These are phyloP conservation scores for Sphagnum magellanicum DNA, from an alignment of 228 moss, liverwort and hornwort species.

Conservation along the genomic window DNA sequence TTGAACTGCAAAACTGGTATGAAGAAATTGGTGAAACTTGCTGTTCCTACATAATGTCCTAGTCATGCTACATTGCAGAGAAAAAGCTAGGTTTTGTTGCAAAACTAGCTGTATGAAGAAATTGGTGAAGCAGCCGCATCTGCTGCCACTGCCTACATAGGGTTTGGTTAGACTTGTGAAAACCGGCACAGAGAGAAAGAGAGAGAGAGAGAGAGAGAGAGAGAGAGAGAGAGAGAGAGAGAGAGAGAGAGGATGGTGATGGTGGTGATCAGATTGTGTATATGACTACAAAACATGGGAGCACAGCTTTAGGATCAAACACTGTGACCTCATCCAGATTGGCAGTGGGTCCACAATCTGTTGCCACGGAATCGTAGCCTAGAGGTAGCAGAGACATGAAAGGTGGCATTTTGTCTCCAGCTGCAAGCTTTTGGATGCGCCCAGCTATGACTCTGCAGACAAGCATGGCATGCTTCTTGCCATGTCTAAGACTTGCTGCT, in stretches of 20 bases:
- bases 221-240: neutral
- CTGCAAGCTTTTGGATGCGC: constrained; percentile 50
- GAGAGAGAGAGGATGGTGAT: neutral
- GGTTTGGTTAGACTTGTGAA: too few relatives aligned
- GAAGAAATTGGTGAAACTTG: too few relatives aligned
- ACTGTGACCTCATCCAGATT: constrained; percentile 74
- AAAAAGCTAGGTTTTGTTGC: too few relatives aligned
- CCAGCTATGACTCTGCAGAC: constrained; percentile 92
- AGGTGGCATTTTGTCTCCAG: constrained; percentile 20
- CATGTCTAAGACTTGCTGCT: too few relatives aligned
- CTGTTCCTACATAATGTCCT: too few relatives aligned
- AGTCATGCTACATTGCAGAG: too few relatives aligned
- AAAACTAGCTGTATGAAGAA: too few relatives aligned
- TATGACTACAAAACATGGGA: constrained; percentile 87
- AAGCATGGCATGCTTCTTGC: constrained; percentile 55
- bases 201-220: too few relatives aligned
- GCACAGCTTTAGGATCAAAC: constrained; percentile 69
- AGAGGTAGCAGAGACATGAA: constrained; percentile 27
- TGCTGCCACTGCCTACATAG: too few relatives aligned
- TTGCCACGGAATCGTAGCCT: constrained; percentile 72
- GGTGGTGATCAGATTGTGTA: constrained; percentile 41
- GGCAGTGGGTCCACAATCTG: constrained; percentile 39
- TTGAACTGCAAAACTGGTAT: too few relatives aligned
- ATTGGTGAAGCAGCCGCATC: too few relatives aligned
- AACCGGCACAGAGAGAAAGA: too few relatives aligned